These are phyloP conservation scores for Cercospora sp. DNA, from an alignment of 2,329 filamentous ascomycete species.

Conservation along the genomic window DNA sequence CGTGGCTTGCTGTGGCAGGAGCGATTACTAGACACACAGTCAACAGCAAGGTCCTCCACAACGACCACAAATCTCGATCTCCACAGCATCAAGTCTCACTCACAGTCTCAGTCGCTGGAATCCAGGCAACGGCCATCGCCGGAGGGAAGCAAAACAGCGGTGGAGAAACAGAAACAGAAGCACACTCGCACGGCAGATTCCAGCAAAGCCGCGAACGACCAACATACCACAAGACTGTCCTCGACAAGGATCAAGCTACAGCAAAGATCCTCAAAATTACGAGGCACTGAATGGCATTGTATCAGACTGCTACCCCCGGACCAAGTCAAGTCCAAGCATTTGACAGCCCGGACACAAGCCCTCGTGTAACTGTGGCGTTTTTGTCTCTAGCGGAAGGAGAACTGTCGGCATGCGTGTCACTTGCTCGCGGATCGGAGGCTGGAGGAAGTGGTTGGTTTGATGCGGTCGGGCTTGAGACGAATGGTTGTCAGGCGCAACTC, in stretches of 20 bases:
- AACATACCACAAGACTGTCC: background rate
- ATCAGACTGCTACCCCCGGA: conserved; percentile 10
- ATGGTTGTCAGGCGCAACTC: background rate
- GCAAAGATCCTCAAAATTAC: background rate
- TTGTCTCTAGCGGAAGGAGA: background rate
- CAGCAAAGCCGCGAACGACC: background rate
- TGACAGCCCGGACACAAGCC: background rate
- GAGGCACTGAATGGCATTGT: background rate
- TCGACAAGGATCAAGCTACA: background rate
- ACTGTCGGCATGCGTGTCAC: background rate
- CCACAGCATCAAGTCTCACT: background rate
- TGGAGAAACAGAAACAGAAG: background rate
- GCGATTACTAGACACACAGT: too few species aligned
- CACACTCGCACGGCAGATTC: background rate
- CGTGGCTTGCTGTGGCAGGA: background rate
- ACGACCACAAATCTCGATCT: background rate
- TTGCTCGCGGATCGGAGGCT: background rate
- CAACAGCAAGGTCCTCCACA: background rate
- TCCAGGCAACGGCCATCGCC: background rate
- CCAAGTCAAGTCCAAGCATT: background rate
- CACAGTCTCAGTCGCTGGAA: background rate
- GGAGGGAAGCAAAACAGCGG: too few species aligned
- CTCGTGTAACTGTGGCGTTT: background rate
- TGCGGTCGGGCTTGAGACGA: background rate
- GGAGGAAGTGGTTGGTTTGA: background rate